Evolutionary conservation across 2,329 filamentous ascomycete species (phyloP), one percentile per base, ranked within the genome.

Genomic region (Thelonectria discophora): DNA sequence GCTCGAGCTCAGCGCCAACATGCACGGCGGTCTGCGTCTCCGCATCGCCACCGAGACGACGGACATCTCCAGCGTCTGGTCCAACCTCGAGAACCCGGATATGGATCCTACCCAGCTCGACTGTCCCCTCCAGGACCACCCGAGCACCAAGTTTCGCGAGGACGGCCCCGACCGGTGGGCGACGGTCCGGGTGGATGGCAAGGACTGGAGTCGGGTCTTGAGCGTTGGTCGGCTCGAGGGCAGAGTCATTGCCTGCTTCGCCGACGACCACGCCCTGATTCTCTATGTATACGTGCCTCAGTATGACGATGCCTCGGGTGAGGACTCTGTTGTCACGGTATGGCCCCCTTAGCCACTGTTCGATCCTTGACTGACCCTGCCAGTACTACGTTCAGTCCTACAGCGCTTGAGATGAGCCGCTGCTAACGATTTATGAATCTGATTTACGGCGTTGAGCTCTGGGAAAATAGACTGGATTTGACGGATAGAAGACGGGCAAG

Each of bases 131-230:
- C 88, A 87, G 55, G 89, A 94, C 61, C 92, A 97, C 75, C 93
- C 94, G 0, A 94, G 90, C 75, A 93, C 92, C 53, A 84, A 82
- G 61, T 94, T 96, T 83, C 88, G 87, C 68, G 86, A 88, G 55
- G 88, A 87, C 18, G 92, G 91, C 13, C 91, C 93, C 13, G 88
- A 93, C 63, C 88, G 88, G 47, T 98, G 94, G 93, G 92, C 93
- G 1, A 93, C 87, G 21, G 94, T 98, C 37, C 85, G 92, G 55
- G 93, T 98, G 21, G 95, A 98, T 78, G 95, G 93, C 34, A 90
- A 88, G 75, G 95, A 99, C 75, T 98, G 95, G 94, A 93, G 93
- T 32, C 88, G 87, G 68, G 94, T 98, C n/a, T 82, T 99, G 67
- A 96, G 93, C 75, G 94, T 98, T 12, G 94, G 94, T 1, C 84